These are phyloP conservation scores for Scedosporium boydii DNA, from an alignment of 2,329 filamentous ascomycete genomes.

Conservation along the genomic window DNA sequence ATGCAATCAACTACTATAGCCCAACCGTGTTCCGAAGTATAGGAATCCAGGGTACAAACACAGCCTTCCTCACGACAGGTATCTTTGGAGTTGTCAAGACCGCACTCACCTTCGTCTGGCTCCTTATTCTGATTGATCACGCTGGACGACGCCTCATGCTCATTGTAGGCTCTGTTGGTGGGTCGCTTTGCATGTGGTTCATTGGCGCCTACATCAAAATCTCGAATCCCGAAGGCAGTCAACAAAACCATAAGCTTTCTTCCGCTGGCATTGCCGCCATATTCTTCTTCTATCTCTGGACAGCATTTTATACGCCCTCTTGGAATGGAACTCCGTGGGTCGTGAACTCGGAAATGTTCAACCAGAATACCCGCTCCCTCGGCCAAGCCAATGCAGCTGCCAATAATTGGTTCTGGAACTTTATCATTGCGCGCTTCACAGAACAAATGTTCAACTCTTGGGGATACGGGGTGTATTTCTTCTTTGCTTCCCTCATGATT, in stretches of 20 bases:
- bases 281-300: conserved; percentile 57
- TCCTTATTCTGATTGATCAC: conserved; percentile 36
- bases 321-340: conserved; percentile 42
- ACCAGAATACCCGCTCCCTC: conserved; percentile 18
- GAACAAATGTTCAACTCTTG: conserved; percentile 39
- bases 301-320: conserved; percentile 59
- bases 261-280: conserved; percentile 57
- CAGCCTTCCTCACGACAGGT: conserved; percentile 52
- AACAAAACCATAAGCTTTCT: conserved; percentile 20
- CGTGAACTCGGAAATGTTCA: conserved; percentile 17
- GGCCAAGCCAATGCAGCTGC: conserved; percentile 52
- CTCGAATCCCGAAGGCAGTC: conserved; percentile 39
- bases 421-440: conserved; percentile 18
- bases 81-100: conserved; percentile 74
- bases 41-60: conserved; percentile 34
- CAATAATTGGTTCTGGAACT: conserved; percentile 65
- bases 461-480: conserved; percentile 5
- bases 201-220: conserved; percentile 23
- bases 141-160: conserved; percentile 30
- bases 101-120: conserved; percentile 34
- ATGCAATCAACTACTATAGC: conserved; percentile 63
- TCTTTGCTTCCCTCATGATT: conserved; percentile 5
- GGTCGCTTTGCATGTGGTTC: conserved; percentile 23
- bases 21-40: conserved; percentile 56
- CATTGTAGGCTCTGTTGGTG: conserved; percentile 15